A percentile compares a stretch with the other conserved stretches of the same genome.
Evolutionary conservation across 495 filamentous ascomycete species (phyloP).

Genomic region (Neurospora sp.): DNA sequence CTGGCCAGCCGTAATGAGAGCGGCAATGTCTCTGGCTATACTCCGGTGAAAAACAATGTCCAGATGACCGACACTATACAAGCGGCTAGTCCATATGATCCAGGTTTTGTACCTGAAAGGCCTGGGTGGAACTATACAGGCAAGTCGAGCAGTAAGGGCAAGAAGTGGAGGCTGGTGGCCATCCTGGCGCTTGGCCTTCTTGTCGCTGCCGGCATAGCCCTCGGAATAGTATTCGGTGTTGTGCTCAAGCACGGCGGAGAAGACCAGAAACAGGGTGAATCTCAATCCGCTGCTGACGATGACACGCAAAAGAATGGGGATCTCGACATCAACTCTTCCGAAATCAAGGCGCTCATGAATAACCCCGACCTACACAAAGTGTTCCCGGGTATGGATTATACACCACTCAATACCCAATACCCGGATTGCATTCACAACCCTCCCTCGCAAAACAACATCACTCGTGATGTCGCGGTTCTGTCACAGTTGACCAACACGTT

Average conservation of each 20-base stretch:
- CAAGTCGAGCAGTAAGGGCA: constrained; percentile 46
- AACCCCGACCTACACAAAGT: constrained; percentile 80
- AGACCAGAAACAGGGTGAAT: constrained; percentile 2
- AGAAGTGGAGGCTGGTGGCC: constrained; percentile 58
- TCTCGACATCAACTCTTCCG: constrained; percentile 58
- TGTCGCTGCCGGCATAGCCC: constrained; percentile 58
- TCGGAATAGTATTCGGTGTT: constrained; percentile 72
- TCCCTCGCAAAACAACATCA: constrained; percentile 88
- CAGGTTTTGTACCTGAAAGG: constrained; percentile 32
- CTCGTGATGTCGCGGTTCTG: constrained; percentile 80
- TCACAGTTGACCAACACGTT: constrained; percentile 85
- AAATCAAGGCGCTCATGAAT: constrained; percentile 74
- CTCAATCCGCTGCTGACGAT: constrained; percentile 18
- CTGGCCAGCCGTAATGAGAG: constrained; percentile 28
- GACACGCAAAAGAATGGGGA: constrained; percentile 52
- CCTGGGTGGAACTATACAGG: constrained; percentile 43
- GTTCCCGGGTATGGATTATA: constrained; percentile 96
- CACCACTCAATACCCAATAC: constrained; percentile 81
- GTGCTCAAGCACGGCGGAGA: constrained; percentile 35
- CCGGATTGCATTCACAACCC: constrained; percentile 71
- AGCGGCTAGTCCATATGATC: constrained; percentile 1
- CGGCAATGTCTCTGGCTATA: constrained; percentile 28
- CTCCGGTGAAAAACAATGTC: constrained; percentile 24
- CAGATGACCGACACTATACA: constrained; percentile 15
- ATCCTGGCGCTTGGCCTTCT: constrained; percentile 50